phyloP scores from a whole-genome alignment of 805 yeast genomes.

The Sugiyamaella mastotermitis region DNA sequence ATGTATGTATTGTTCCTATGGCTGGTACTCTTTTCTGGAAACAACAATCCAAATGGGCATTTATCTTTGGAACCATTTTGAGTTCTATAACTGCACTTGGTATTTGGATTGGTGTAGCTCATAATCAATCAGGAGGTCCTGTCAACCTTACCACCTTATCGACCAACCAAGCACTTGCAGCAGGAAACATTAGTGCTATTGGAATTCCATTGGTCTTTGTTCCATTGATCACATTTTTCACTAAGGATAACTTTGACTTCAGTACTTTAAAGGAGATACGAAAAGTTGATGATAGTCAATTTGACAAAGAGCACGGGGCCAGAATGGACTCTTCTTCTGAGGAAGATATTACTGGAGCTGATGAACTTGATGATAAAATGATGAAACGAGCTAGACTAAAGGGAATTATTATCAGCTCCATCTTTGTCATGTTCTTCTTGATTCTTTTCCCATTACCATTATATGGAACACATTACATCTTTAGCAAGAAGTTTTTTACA shows the following conservation, averaged over 20 bases:
- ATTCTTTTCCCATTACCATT: conserved; percentile 94
- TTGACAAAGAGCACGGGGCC: conserved; percentile 44
- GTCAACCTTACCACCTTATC: conserved; percentile 58
- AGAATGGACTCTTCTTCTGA: conserved; percentile 7
- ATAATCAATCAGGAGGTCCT: conserved; percentile 37
- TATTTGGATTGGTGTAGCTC: conserved; percentile 47
- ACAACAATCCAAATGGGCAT: conserved; percentile 58
- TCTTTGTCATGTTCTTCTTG: conserved; percentile 55
- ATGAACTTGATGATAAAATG: conserved; percentile 31
- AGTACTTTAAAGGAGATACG: conserved; percentile 49
- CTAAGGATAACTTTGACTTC: conserved; percentile 72
- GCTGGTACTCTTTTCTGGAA: conserved; percentile 56
- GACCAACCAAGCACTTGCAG: no score
- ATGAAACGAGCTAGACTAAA: conserved; percentile 23
- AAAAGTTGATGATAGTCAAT: conserved; percentile 57
- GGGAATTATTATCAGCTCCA: conserved; percentile 53
- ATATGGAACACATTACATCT: conserved; percentile 70
- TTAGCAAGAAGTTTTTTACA: conserved; percentile 69
- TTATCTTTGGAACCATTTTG: conserved; percentile 65
- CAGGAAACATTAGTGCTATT: no score
- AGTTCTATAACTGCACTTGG: conserved; percentile 70
- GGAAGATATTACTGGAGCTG: conserved; percentile 38
- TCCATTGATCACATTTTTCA: conserved; percentile 53
- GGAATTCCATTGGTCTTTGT: no score
- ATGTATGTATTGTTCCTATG: conserved; percentile 77